phyloP scores from a whole-genome alignment of 805 yeast genomes.

The Saturnispora halmiae region DNA sequence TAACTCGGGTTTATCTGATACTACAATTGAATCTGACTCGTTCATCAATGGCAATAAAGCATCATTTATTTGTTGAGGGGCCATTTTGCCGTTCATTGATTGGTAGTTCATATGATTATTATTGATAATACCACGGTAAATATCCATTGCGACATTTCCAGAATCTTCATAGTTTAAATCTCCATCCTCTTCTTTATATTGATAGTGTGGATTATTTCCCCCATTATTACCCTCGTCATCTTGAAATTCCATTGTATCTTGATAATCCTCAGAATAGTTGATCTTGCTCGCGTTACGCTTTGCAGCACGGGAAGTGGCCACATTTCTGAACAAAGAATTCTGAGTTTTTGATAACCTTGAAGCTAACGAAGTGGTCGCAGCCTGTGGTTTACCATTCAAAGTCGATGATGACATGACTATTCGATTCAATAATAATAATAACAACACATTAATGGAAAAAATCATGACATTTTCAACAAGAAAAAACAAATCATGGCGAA shows the following conservation, averaged over 20 bases:
- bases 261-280: conserved; percentile 73
- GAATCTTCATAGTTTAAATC: conserved; percentile 60
- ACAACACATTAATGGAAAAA: too few relatives aligned
- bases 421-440: too few relatives aligned
- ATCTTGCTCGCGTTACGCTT: conserved; percentile 59
- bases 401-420: too few relatives aligned
- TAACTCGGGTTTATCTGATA: conserved; percentile 8
- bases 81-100: conserved; percentile 28
- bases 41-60: conserved; percentile 18
- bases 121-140: conserved; percentile 12
- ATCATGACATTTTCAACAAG: too few relatives aligned
- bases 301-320: conserved; percentile 68
- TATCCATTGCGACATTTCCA: conserved; percentile 30
- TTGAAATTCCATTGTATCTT: conserved; percentile 56
- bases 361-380: conserved; percentile 63
- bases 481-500: neutral
- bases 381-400: conserved; percentile 53
- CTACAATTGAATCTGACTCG: neutral
- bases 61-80: conserved; percentile 31
- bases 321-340: conserved; percentile 63
- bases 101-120: conserved; percentile 26
- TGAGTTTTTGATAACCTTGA: conserved; percentile 65
- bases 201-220: too few relatives aligned
- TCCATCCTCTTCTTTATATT: conserved; percentile 59
- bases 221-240: conserved; percentile 32